Evolutionary conservation across 257 asterid species (phyloP).

Genomic region (Salvia splendens): DNA sequence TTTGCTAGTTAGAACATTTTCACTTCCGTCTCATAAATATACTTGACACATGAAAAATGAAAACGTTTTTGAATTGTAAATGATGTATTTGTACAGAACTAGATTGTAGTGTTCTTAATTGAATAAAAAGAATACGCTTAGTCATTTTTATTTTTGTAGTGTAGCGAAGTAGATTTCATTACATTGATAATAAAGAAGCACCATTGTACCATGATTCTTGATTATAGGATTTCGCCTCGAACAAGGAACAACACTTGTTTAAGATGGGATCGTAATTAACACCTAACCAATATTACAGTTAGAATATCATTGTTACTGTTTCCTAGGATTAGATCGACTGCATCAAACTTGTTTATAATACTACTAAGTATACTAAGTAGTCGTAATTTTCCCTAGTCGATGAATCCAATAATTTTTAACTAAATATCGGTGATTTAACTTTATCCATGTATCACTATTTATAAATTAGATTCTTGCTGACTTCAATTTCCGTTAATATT

Average conservation of each 20-base stretch:
- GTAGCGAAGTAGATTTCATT: not conserved
- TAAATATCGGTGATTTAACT: not conserved
- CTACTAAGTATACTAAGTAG: not conserved
- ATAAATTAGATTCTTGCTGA: not conserved
- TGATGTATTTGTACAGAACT: no score
- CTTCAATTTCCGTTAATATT: not conserved
- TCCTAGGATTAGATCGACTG: conserved; percentile 27
- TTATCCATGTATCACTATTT: not conserved
- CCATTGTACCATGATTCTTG: conserved; percentile 20
- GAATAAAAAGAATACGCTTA: no score
- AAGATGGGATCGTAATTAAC: conserved; percentile 13
- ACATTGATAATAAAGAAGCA: not conserved
- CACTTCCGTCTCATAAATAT: no score
- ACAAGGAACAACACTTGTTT: conserved; percentile 31
- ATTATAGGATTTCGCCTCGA: conserved; percentile 27
- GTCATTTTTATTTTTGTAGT: no score
- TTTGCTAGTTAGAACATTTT: no score
- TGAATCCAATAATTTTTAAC: conserved; percentile 18
- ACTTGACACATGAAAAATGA: no score
- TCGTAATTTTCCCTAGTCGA: conserved; percentile 23
- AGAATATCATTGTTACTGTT: conserved; percentile 16
- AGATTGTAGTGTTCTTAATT: no score
- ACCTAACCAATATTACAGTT: conserved; percentile 24
- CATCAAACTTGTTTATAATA: conserved; percentile 4
- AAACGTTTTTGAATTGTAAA: no score